Percentiles rank a stretch among this genome's conserved stretches.
Evolutionary conservation across 352 stramenopile genomes (phyloP).

Genomic region (Phytopythium delawarense): DNA sequence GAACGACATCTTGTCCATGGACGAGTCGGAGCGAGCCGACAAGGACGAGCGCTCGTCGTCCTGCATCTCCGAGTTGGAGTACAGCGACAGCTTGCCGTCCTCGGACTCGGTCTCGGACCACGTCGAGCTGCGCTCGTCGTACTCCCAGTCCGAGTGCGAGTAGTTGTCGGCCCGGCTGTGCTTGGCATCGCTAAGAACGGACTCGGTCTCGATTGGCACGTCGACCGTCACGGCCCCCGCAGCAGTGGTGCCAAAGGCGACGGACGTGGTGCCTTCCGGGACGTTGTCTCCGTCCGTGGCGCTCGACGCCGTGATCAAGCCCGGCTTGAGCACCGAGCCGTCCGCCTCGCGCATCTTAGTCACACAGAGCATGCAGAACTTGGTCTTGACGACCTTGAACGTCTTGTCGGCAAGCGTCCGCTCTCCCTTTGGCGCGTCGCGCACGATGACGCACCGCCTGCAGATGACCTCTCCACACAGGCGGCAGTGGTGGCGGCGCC

Average conservation of each 20-base stretch:
- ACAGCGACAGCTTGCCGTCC: slow-evolving; percentile 28
- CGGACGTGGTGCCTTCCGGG: background rate
- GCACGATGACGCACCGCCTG: slow-evolving; percentile 57
- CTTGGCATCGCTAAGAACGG: background rate
- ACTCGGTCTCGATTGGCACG: background rate
- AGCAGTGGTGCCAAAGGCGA: background rate
- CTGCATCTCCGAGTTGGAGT: slow-evolving; percentile 26
- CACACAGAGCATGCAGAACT: slow-evolving; percentile 65
- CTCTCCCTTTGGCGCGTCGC: slow-evolving; percentile 37
- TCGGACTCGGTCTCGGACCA: slow-evolving; percentile 51
- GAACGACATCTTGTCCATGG: slow-evolving; percentile 29
- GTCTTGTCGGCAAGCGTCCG: slow-evolving; percentile 21
- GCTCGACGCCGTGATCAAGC: background rate
- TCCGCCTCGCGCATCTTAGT: slow-evolving; percentile 46
- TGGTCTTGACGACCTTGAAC: slow-evolving; percentile 59
- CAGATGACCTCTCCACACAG: slow-evolving; percentile 82
- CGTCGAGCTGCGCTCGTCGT: slow-evolving; percentile 21
- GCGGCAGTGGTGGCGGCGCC: slow-evolving; percentile 68
- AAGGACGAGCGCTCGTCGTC: slow-evolving; percentile 22
- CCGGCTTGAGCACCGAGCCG: slow-evolving; percentile 16
- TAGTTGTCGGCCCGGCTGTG: background rate
- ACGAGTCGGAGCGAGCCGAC: slow-evolving; percentile 17
- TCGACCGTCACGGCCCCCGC: background rate
- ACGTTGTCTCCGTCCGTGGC: background rate
- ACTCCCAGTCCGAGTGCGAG: slow-evolving; percentile 11